Evolutionary conservation across 371 early-diverging fungal species (phyloP).

Genomic region (Circinella minor): DNA sequence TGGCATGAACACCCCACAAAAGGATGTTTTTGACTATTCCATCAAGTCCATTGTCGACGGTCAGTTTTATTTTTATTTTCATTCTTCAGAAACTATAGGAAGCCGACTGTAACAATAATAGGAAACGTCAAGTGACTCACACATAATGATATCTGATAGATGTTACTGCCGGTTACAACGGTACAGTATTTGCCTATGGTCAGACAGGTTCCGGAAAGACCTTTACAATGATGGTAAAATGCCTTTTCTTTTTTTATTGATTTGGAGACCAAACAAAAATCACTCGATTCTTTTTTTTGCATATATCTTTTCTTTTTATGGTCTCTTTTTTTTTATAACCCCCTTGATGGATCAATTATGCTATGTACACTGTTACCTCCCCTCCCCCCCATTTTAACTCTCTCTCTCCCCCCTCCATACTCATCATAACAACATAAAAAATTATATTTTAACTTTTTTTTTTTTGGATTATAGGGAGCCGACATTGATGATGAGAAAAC

Average conservation of each 20-base stretch:
- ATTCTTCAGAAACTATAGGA: neutral
- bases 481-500: constrained; percentile 88
- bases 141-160: constrained; percentile 31
- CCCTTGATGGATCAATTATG: neutral
- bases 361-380: neutral
- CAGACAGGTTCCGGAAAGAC: constrained; percentile 99
- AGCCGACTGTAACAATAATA: no score
- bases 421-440: no score
- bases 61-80: constrained; percentile 28
- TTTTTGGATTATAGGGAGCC: constrained; percentile 71
- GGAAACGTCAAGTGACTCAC: neutral
- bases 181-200: constrained; percentile 98
- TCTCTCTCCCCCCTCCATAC: neutral
- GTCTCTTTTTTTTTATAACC: neutral
- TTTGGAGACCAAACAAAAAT: no score
- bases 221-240: constrained; percentile 95
- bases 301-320: neutral
- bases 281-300: no score
- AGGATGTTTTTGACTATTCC: constrained; percentile 87
- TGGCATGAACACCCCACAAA: constrained; percentile 81
- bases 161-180: constrained; percentile 86
- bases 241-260: neutral
- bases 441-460: constrained; percentile 41
- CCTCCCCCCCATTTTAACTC: neutral
- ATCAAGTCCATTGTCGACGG: constrained; percentile 91